These are phyloP conservation scores for Fusarium scirpi DNA, from an alignment of 2,329 filamentous ascomycete species.

Conservation along the genomic window DNA sequence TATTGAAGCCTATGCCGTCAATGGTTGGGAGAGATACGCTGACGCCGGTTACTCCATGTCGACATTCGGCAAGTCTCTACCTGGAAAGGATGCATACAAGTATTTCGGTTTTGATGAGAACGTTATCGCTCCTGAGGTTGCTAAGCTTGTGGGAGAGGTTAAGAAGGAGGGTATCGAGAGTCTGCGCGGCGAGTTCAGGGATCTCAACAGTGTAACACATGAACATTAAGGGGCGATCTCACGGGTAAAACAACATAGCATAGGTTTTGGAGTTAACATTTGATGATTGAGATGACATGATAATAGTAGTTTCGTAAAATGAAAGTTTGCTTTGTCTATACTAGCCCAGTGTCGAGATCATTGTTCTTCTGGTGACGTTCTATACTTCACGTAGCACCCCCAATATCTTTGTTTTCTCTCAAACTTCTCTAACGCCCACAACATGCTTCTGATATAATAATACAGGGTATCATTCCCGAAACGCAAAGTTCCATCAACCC, in stretches of 20 bases:
- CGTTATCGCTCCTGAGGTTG: conserved; percentile 55
- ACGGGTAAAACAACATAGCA: conserved; percentile 4
- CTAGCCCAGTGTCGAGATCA: background rate
- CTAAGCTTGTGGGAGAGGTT: conserved; percentile 48
- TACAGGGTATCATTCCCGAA: background rate
- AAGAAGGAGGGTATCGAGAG: conserved; percentile 48
- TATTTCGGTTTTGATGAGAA: conserved; percentile 66
- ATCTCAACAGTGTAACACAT: conserved; percentile 45
- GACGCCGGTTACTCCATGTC: conserved; percentile 67
- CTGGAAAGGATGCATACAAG: conserved; percentile 65
- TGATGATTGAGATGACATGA: conserved; percentile 11
- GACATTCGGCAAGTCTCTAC: conserved; percentile 67
- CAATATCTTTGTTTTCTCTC: background rate
- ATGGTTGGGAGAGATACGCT: conserved; percentile 71
- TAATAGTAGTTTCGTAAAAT: conserved; percentile 18
- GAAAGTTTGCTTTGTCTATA: conserved; percentile 8
- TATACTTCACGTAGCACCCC: background rate
- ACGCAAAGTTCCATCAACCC: background rate
- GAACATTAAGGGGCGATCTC: conserved; percentile 30
- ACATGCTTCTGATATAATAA: background rate
- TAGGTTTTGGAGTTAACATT: conserved; percentile 26
- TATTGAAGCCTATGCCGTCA: conserved; percentile 69
- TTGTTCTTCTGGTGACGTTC: background rate
- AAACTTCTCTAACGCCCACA: background rate
- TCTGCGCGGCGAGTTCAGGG: conserved; percentile 50